Evolutionary conservation across 2,329 filamentous ascomycete species (phyloP).

Genomic region (Fusarium sp.): DNA sequence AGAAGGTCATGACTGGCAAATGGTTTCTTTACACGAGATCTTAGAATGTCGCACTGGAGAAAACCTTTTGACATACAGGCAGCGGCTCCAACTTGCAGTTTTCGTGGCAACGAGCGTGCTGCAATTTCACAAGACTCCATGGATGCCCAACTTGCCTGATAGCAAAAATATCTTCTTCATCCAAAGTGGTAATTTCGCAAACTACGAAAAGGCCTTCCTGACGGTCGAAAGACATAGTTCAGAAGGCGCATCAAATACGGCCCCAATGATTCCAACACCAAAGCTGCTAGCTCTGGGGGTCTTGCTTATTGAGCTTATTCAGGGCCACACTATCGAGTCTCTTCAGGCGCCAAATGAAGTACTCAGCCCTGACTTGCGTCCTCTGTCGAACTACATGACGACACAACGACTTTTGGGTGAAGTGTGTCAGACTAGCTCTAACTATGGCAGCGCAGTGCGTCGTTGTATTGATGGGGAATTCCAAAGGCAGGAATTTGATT

Average conservation of each 20-base stretch:
- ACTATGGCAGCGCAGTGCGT: not conserved
- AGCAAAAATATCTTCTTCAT: not conserved
- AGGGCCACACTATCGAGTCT: not conserved
- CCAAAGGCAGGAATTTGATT: not conserved
- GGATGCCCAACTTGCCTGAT: not conserved
- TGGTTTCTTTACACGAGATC: not conserved
- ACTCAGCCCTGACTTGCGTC: too few relatives aligned
- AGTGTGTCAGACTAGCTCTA: not conserved
- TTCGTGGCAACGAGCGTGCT: not conserved
- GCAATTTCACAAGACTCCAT: not conserved
- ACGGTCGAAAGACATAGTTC: not conserved
- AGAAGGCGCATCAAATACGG: not conserved
- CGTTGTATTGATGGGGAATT: constrained; percentile 6
- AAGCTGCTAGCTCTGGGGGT: constrained; percentile 6
- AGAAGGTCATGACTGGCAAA: not conserved
- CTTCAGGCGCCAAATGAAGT: not conserved
- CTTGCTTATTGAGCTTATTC: constrained; percentile 11
- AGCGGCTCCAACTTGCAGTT: not conserved
- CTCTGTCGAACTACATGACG: not conserved
- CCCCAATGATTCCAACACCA: not conserved
- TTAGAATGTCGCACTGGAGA: not conserved
- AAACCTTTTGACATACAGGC: not conserved
- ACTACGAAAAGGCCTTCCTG: not conserved
- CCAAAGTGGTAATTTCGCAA: not conserved
- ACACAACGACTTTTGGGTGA: not conserved